Percentiles rank a stretch among this genome's conserved stretches.
Evolutionary conservation across 768 basidiomycete genomes (phyloP).

Genomic region (Paxillus involutus): DNA sequence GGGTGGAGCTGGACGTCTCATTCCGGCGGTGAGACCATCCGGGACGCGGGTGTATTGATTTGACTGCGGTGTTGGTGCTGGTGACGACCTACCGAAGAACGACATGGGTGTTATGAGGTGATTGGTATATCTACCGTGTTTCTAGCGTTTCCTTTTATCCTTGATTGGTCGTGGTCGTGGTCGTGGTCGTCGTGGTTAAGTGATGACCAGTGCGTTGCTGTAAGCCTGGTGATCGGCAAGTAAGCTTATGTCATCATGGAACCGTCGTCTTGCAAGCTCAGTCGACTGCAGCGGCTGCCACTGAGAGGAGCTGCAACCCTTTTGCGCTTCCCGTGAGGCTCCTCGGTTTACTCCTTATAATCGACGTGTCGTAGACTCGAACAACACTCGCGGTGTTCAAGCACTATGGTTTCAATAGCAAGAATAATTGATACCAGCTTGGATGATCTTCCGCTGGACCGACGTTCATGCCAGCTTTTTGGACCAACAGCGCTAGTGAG

Average conservation of each 20-base stretch:
- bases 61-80: slow-evolving; percentile 31
- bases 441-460: slow-evolving; percentile 39
- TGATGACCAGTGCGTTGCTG: no score
- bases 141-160: background rate
- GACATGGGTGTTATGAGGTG: slow-evolving; percentile 16
- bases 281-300: no score
- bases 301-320: background rate
- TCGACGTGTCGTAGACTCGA: background rate
- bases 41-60: slow-evolving; percentile 46
- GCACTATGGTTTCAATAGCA: slow-evolving; percentile 13
- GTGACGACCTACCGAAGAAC: slow-evolving; percentile 46
- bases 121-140: background rate
- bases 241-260: slow-evolving; percentile 21
- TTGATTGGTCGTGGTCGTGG: background rate
- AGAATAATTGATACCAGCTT: slow-evolving; percentile 7
- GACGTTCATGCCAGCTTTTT: slow-evolving; percentile 42
- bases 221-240: background rate
- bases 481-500: slow-evolving; percentile 49
- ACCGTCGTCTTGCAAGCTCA: no score
- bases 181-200: background rate
- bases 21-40: slow-evolving; percentile 34
- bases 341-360: background rate
- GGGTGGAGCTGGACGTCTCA: slow-evolving; percentile 38
- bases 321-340: background rate
- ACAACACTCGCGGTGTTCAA: background rate